Evolutionary conservation across 192 early-diverging fungal species (phyloP), one percentile per base, ranked within the genome.

Genomic region (Backusella luteola): DNA sequence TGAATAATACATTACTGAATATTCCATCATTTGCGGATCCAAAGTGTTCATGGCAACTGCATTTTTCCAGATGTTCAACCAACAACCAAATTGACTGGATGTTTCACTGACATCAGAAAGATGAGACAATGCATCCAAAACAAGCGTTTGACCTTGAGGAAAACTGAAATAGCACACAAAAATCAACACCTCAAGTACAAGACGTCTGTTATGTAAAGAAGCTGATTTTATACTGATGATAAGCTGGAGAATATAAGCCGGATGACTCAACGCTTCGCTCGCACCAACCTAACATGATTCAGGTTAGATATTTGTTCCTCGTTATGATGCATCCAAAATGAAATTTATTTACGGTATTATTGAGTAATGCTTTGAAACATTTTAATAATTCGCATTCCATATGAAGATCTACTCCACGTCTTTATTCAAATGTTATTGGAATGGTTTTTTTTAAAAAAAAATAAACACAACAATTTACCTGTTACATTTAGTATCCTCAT

Each of bases 321-420:
- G 32, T 32, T 32, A 21, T 8, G 42, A 23, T 56, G 21, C 8
- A 7, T n/a, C 19, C 6, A 56, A 29, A 63, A 29, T 29, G 11
- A 63, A 23, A 63, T 29, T 12, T 29, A 29, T 74, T 46, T 78
- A 80, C 82, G 67, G 84, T 74, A 69, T 87, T 91, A 74, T 93
- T 94, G 67, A 94, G 84, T n/a, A 94, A 74, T 6, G 89, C 87
- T 71, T 94, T 93, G 69, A 94, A 89, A 77, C 92, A 93, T 75
- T 91, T 92, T 38, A 93, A 85, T 69, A 94, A 90, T 81, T 93
- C 93, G 42, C 89, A 85, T 74, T 94, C 93, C 86, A 92, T 92
- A 59, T 89, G 83, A 23, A 91, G 79, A 77, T 94, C 93, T 34
- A 86, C 84, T 34, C 91, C 90, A 68, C 85, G 83, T 67, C 92